These are phyloP conservation scores for Zea luxurians DNA, from an alignment of 176 grass and related monocot genomes.

Conservation along the genomic window DNA sequence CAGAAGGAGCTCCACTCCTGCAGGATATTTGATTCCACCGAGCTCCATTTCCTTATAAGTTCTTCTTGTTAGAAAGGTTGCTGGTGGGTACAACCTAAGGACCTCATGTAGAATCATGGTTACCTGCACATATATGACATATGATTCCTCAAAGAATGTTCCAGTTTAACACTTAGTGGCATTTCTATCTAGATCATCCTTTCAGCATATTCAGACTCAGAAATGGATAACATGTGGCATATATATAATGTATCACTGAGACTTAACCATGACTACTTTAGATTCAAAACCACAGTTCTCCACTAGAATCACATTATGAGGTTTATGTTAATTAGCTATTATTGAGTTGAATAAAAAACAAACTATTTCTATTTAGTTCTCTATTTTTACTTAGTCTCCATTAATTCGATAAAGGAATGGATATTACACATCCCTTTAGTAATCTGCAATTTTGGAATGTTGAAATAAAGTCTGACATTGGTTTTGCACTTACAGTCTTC, in stretches of 20 bases:
- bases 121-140: slow-evolving; percentile 35
- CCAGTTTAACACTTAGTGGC: neutral
- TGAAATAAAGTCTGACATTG: neutral
- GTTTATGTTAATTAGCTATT: neutral
- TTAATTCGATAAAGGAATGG: neutral
- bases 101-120: slow-evolving; percentile 68
- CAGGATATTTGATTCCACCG: slow-evolving; percentile 50
- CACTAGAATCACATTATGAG: neutral
- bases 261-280: neutral
- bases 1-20: slow-evolving; percentile 53
- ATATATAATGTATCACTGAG: neutral
- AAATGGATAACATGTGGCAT: neutral
- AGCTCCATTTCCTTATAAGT: slow-evolving; percentile 58
- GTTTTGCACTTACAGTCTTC: slow-evolving; percentile 62
- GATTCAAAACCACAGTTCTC: neutral
- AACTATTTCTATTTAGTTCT: neutral
- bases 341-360: neutral
- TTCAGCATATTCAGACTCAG: neutral
- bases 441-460: neutral
- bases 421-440: neutral
- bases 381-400: neutral
- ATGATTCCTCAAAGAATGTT: neutral
- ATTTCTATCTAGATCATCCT: neutral
- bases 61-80: slow-evolving; percentile 20
- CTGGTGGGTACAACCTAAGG: slow-evolving; percentile 62